Evolutionary conservation across 116 monocot species (phyloP).

Genomic region (Cymodocea nodosa): DNA sequence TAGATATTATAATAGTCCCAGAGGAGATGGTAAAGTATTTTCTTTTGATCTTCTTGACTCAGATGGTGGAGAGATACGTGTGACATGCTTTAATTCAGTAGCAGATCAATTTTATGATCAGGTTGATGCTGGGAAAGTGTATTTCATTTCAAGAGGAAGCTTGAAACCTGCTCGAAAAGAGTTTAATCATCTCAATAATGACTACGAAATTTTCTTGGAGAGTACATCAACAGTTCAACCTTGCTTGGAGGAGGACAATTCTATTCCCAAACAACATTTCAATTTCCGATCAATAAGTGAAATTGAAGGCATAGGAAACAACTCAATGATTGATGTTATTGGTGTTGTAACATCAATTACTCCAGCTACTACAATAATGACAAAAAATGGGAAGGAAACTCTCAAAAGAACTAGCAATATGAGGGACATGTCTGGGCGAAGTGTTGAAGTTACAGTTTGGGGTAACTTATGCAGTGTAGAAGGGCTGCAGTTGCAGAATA

Average conservation of each 20-base stretch:
- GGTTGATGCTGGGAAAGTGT: constrained; percentile 21
- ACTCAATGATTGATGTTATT: constrained; percentile 31
- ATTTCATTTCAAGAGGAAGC: constrained; percentile 27
- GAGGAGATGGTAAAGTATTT: constrained; percentile 27
- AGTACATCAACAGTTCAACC: constrained; percentile 30
- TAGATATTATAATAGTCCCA: constrained; percentile 14
- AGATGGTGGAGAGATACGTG: constrained; percentile 25
- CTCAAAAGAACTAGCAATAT: constrained; percentile 23
- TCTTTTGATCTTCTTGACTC: constrained; percentile 29
- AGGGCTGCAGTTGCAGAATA: constrained; percentile 23
- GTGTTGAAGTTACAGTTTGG: constrained; percentile 34
- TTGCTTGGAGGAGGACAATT: constrained; percentile 24
- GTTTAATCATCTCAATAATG: constrained; percentile 41
- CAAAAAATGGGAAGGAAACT: constrained; percentile 41
- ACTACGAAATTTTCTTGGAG: constrained; percentile 34
- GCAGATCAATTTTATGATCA: constrained; percentile 29
- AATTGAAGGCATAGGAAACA: constrained; percentile 26
- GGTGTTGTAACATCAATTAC: constrained; percentile 30
- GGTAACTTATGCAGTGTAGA: constrained; percentile 27
- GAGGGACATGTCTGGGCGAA: constrained; percentile 34
- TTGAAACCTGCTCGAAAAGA: constrained; percentile 31
- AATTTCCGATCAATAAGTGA: constrained; percentile 24
- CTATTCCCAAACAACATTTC: constrained; percentile 25
- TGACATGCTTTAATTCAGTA: constrained; percentile 21
- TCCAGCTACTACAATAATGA: constrained; percentile 17